Percentiles rank a stretch among this genome's conserved stretches.
These are phyloP conservation scores for Pythium phragmiticola DNA, from an alignment of 352 stramenopile genomes.

Conservation along the genomic window DNA sequence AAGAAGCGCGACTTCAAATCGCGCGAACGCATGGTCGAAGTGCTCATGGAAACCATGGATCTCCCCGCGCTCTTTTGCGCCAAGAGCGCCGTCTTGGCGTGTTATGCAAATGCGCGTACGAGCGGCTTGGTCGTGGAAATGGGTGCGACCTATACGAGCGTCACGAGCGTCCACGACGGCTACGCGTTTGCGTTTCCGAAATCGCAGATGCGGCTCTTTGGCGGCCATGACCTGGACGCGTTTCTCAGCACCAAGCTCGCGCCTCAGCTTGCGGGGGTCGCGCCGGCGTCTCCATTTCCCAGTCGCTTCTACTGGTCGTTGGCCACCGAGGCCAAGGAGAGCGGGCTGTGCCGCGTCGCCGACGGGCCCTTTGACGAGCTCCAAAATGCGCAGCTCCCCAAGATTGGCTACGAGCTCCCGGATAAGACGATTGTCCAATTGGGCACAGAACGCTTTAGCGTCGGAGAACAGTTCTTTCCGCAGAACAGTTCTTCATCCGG, in stretches of 20 bases:
- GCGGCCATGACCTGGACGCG: conserved; percentile 62
- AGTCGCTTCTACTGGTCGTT: conserved; percentile 44
- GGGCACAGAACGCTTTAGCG: conserved; percentile 86
- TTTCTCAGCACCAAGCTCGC: conserved; percentile 60
- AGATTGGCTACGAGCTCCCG: conserved; percentile 79
- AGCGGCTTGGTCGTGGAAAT: conserved; percentile 81
- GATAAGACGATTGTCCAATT: conserved; percentile 84
- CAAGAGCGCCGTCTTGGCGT: conserved; percentile 80
- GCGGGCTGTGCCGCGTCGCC: conserved; percentile 64
- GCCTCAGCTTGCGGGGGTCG: conserved; percentile 30
- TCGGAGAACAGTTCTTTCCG: conserved; percentile 88
- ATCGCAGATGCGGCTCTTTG: conserved; percentile 52
- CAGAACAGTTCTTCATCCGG: not conserved
- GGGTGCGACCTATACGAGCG: conserved; percentile 71
- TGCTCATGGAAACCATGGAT: conserved; percentile 81
- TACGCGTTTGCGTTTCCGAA: conserved; percentile 74
- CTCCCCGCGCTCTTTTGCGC: conserved; percentile 75
- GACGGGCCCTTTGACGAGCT: conserved; percentile 70
- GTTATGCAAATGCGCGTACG: conserved; percentile 81
- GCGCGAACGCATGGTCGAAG: conserved; percentile 69
- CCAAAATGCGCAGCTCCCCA: conserved; percentile 68
- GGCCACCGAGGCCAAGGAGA: conserved; percentile 74
- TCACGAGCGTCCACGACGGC: conserved; percentile 76
- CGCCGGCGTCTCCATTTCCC: not conserved
- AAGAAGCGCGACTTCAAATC: conserved; percentile 61